Conservation (phyloP, 345 rosid genomes). For the Crucihimalaya himalaica region DNA sequence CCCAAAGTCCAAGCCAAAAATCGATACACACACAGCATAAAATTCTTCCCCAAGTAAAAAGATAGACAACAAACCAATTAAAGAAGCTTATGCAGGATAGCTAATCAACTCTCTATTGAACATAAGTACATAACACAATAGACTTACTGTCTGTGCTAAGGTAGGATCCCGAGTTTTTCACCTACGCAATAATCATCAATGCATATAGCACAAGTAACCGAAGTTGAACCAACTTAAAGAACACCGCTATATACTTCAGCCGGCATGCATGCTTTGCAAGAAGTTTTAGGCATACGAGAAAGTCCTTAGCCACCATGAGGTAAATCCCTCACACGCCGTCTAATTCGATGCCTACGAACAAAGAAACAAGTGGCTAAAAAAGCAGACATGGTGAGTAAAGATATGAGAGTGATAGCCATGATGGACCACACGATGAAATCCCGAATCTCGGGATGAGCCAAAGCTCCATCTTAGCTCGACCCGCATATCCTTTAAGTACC, state of each 20-base stretch:
- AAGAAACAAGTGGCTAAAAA: no score
- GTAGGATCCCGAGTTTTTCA: slow-evolving; percentile 76
- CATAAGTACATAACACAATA: not conserved
- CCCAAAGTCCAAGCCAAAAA: slow-evolving; percentile 81
- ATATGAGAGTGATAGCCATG: no score
- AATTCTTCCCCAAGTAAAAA: slow-evolving; percentile 48
- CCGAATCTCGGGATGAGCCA: no score
- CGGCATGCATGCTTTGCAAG: no score
- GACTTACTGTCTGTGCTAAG: slow-evolving; percentile 79
- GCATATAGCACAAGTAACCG: slow-evolving; percentile 76
- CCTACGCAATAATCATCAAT: slow-evolving; percentile 80
- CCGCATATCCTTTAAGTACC: no score
- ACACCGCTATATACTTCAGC: slow-evolving; percentile 62
- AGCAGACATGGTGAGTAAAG: no score
- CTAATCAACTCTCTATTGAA: not conserved
- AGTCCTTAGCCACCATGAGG: slow-evolving; percentile 43
- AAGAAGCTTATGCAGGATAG: not conserved
- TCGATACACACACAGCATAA: slow-evolving; percentile 77
- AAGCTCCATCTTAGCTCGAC: no score
- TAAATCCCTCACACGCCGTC: no score
- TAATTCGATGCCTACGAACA: no score
- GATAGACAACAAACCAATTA: no score
- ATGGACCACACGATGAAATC: no score
- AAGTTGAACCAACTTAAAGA: slow-evolving; percentile 70
- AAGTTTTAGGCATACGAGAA: slow-evolving; percentile 79